phyloP scores from a whole-genome alignment of 2,329 filamentous ascomycete species.

The Fusarium sp. region DNA sequence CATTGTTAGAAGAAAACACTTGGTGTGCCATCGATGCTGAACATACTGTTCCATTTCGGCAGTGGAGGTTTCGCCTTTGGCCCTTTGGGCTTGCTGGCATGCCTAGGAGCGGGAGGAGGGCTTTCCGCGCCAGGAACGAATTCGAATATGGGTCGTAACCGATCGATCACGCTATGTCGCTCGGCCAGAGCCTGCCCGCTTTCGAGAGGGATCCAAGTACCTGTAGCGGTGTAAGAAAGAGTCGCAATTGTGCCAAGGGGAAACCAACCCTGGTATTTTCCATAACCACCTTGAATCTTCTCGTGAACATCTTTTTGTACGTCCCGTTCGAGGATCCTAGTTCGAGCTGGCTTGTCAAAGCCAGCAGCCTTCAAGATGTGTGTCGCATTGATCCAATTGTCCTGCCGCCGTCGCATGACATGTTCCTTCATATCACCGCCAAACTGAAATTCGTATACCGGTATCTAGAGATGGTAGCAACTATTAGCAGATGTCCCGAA shows the following conservation, averaged over 20 bases:
- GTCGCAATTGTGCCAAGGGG: neutral
- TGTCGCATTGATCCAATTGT: constrained; percentile 99
- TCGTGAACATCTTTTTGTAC: constrained; percentile 97
- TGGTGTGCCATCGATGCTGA: neutral
- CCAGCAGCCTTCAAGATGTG: constrained; percentile 97
- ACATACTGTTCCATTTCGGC: constrained; percentile 65
- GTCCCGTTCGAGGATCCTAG: constrained; percentile 93
- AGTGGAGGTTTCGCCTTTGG: constrained; percentile 66
- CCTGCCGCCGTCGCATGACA: constrained; percentile 93
- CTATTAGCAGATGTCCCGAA: constrained; percentile 8
- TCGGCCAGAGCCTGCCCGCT: constrained; percentile 85
- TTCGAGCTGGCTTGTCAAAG: constrained; percentile 96
- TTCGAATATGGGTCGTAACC: constrained; percentile 88
- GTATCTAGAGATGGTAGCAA: constrained; percentile 70
- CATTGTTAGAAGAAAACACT: constrained; percentile 7
- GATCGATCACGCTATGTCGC: constrained; percentile 87
- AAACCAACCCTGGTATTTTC: constrained; percentile 89
- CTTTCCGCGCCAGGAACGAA: constrained; percentile 86
- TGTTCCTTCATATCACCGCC: constrained; percentile 82
- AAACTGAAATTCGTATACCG: constrained; percentile 93
- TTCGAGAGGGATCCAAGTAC: constrained; percentile 94
- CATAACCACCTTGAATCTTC: constrained; percentile 98
- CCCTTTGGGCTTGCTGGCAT: constrained; percentile 87
- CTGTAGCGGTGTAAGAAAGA: constrained; percentile 55
- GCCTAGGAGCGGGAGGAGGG: constrained; percentile 93